Evolutionary conservation across 768 basidiomycete species (phyloP).

Genomic region (Tephrocybe sp.): DNA sequence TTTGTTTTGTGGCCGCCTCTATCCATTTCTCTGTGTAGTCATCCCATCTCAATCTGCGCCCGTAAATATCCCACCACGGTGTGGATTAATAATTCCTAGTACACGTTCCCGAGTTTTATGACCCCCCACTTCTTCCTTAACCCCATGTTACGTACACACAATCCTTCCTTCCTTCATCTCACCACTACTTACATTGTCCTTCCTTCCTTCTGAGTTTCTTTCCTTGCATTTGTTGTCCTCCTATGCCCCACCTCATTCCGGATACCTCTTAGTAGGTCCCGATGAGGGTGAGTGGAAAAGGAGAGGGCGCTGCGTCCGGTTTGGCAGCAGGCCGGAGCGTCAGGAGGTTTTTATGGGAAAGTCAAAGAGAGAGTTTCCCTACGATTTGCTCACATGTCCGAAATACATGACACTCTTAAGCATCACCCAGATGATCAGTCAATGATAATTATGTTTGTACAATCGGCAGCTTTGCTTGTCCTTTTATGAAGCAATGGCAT

Average conservation of each 20-base stretch:
- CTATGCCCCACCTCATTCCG: constrained; percentile 53
- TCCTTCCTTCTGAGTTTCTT: constrained; percentile 15
- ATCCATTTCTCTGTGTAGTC: constrained; percentile 19
- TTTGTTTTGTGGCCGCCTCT: constrained; percentile 18
- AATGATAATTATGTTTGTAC: too few relatives aligned
- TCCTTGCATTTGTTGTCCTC: constrained; percentile 60
- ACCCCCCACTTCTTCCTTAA: constrained; percentile 10
- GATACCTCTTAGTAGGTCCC: constrained; percentile 23
- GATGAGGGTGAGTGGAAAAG: constrained; percentile 57
- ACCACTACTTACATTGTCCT: constrained; percentile 13
- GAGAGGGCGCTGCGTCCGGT: constrained; percentile 70
- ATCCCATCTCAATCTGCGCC: constrained; percentile 25
- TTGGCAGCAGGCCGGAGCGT: constrained; percentile 18
- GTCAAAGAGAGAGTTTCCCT: constrained; percentile 1
- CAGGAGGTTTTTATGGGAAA: constrained; percentile 14
- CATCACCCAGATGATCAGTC: too few relatives aligned
- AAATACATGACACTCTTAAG: too few relatives aligned
- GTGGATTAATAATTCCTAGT: constrained; percentile 9
- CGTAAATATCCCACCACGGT: constrained; percentile 23
- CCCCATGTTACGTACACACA: constrained; percentile 10
- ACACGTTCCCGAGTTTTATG: constrained; percentile 19
- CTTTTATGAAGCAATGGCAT: too few relatives aligned
- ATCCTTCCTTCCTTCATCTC: constrained; percentile 16
- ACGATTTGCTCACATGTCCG: not conserved
- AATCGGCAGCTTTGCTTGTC: too few relatives aligned